Percentiles rank a stretch among this genome's conserved stretches.
Conservation (phyloP, 495 filamentous ascomycete genomes). For the Penicillium simplicissimum region DNA sequence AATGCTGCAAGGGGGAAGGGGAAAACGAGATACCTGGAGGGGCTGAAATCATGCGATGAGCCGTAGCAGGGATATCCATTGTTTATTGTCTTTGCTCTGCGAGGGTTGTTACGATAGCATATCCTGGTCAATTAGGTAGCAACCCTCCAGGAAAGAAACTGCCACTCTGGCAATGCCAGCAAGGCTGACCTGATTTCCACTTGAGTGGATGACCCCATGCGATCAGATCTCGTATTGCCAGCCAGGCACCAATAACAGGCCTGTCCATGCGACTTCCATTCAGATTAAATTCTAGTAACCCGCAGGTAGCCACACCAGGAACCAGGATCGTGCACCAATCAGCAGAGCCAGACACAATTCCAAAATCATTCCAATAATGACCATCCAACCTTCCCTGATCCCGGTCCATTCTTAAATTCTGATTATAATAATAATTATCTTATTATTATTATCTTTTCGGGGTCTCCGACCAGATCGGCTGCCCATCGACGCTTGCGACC, state of each 20-base stretch:
- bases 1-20: slow-evolving; percentile 13
- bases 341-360: background rate
- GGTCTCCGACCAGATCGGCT: slow-evolving; percentile 19
- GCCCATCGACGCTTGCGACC: slow-evolving; percentile 10
- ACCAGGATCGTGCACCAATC: background rate
- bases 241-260: background rate
- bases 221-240: slow-evolving; percentile 6
- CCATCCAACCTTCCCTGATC: background rate
- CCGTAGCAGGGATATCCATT: background rate
- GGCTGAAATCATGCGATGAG: background rate
- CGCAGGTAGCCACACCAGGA: background rate
- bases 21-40: slow-evolving; percentile 1
- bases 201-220: background rate
- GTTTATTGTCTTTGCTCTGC: background rate
- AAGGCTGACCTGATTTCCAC: background rate
- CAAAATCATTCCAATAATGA: background rate
- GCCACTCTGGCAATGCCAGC: background rate
- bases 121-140: too few relatives aligned
- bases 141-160: too few relatives aligned
- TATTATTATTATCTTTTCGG: slow-evolving; percentile 2
- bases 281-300: slow-evolving; percentile 2
- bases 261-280: background rate
- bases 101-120: too few relatives aligned
- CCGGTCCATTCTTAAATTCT: background rate
- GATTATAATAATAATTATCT: too few relatives aligned